Evolutionary conservation across 164 flowering plant genomes (phyloP).

Genomic region (Aristolochia fimbriata): DNA sequence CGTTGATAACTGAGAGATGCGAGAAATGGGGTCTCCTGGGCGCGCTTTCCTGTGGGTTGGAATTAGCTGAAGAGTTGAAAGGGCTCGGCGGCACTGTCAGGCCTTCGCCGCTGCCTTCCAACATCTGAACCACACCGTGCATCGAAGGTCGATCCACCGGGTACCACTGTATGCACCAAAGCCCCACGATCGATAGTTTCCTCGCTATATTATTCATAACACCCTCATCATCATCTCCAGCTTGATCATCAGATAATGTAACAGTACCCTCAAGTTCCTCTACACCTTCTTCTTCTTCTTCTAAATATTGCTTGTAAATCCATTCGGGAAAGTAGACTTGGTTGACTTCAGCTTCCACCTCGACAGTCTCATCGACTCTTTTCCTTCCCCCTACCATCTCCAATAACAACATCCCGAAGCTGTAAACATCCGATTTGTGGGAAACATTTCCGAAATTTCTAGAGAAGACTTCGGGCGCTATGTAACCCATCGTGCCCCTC

Average conservation of each 20-base stretch:
- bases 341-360: not conserved
- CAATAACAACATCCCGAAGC: conserved; percentile 18
- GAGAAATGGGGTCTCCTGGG: too few relatives aligned
- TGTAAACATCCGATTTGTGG: conserved; percentile 20
- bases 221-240: too few relatives aligned
- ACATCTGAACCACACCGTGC: conserved; percentile 14
- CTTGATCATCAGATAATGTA: too few relatives aligned
- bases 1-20: too few relatives aligned
- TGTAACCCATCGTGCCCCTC: conserved; percentile 18
- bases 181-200: conserved; percentile 11
- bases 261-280: too few relatives aligned
- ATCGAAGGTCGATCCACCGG: conserved; percentile 10
- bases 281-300: conserved; percentile 7
- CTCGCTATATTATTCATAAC: not conserved
- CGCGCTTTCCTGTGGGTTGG: too few relatives aligned
- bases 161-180: conserved; percentile 20
- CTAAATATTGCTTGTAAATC: conserved; percentile 4
- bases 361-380: not conserved
- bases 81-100: conserved; percentile 6
- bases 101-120: not conserved
- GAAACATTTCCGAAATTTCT: conserved; percentile 2
- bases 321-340: not conserved
- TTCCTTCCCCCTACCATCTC: conserved; percentile 16
- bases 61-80: not conserved
- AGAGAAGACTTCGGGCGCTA: conserved; percentile 3